These are phyloP conservation scores for Tuber umbilicatum DNA, from an alignment of 495 filamentous ascomycete genomes.

Conservation along the genomic window DNA sequence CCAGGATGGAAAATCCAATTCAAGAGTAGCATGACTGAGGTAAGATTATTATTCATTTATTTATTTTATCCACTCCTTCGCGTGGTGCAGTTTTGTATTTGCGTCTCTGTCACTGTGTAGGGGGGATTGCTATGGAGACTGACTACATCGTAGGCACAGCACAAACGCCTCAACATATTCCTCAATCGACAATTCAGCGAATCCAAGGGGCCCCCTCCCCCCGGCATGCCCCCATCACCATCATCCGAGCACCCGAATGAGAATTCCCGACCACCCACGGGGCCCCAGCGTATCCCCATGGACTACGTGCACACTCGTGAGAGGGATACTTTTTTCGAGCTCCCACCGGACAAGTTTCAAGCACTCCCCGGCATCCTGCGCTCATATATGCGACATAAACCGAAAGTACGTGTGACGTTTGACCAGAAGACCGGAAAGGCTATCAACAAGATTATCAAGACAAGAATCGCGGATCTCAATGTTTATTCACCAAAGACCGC, in stretches of 20 bases:
- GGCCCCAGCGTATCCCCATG: constrained; percentile 58
- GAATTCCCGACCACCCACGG: constrained; percentile 43
- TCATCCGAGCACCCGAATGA: constrained; percentile 9
- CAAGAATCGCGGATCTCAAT: constrained; percentile 72
- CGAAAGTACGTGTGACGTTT: constrained; percentile 69
- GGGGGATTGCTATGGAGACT: not conserved
- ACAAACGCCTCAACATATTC: constrained; percentile 68
- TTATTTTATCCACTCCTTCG: constrained; percentile 4
- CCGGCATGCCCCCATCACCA: constrained; percentile 29
- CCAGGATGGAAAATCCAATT: constrained; percentile 54
- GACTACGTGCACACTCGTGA: constrained; percentile 75
- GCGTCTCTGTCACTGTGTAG: constrained; percentile 1
- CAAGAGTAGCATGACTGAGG: constrained; percentile 77
- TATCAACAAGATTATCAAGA: constrained; percentile 81
- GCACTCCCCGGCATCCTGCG: constrained; percentile 54
- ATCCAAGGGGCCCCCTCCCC: constrained; percentile 45
- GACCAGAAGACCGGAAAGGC: constrained; percentile 66
- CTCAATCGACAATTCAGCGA: constrained; percentile 63
- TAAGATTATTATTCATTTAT: constrained; percentile 41
- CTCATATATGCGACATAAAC: constrained; percentile 50
- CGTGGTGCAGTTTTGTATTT: constrained; percentile 9
- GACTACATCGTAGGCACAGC: constrained; percentile 55
- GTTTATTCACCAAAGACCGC: constrained; percentile 63
- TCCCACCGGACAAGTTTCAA: constrained; percentile 51
- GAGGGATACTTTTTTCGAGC: constrained; percentile 71